Conservation (phyloP, 805 yeast genomes). For the Crinitomyces ghanaensis region DNA sequence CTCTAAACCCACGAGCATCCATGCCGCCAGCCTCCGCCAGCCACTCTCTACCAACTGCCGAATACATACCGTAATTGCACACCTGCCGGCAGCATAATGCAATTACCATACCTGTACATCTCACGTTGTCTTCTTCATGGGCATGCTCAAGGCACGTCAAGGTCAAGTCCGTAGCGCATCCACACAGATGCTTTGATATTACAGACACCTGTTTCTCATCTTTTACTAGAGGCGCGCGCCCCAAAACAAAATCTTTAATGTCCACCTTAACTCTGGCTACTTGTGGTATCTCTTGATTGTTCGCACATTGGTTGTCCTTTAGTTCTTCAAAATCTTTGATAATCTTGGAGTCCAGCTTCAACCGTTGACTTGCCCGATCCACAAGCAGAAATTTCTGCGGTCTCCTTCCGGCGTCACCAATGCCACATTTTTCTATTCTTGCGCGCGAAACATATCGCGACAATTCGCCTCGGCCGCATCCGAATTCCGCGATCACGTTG, state of each 20-base stretch:
- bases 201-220: slow-evolving; percentile 29
- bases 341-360: slow-evolving; percentile 69
- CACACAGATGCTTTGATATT: slow-evolving; percentile 83
- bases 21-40: slow-evolving; percentile 23
- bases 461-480: slow-evolving; percentile 84
- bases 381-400: slow-evolving; percentile 43
- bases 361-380: slow-evolving; percentile 65
- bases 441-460: slow-evolving; percentile 41
- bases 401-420: no score
- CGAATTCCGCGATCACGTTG: slow-evolving; percentile 55
- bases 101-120: slow-evolving; percentile 48
- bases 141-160: slow-evolving; percentile 46
- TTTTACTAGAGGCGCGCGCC: slow-evolving; percentile 27
- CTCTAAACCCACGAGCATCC: slow-evolving; percentile 23
- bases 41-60: slow-evolving; percentile 36
- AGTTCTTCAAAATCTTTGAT: slow-evolving; percentile 34
- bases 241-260: slow-evolving; percentile 61
- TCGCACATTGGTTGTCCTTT: slow-evolving; percentile 7
- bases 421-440: background rate
- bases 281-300: slow-evolving; percentile 4
- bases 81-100: slow-evolving; percentile 93
- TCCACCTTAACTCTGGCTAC: slow-evolving; percentile 55
- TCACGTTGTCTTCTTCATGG: slow-evolving; percentile 4
- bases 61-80: slow-evolving; percentile 49
- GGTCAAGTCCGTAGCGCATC: slow-evolving; percentile 87